phyloP scores from a whole-genome alignment of 148 eudicot species.

The Chenopodium album region DNA sequence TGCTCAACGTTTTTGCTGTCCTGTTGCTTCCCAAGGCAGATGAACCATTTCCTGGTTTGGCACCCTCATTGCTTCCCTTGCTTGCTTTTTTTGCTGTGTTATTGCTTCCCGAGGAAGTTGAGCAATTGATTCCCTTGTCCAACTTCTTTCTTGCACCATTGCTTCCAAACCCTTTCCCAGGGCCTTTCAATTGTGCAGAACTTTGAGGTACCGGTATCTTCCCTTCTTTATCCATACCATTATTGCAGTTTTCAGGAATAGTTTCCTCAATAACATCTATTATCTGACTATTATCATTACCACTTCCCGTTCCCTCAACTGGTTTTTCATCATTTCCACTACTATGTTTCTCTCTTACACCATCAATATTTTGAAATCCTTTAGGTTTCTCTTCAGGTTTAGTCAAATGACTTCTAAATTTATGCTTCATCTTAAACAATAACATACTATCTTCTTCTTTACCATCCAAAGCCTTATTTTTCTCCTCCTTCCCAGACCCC shows the following conservation, averaged over 20 bases:
- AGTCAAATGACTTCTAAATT: slow-evolving; percentile 39
- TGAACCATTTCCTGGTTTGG: slow-evolving; percentile 38
- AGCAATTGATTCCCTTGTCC: slow-evolving; percentile 17
- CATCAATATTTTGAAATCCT: slow-evolving; percentile 46
- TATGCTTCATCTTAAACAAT: slow-evolving; percentile 52
- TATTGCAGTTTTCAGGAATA: slow-evolving; percentile 11
- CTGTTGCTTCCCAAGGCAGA: slow-evolving; percentile 29
- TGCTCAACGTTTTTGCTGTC: slow-evolving; percentile 14
- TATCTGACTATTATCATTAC: slow-evolving; percentile 5
- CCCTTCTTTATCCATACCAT: slow-evolving; percentile 25
- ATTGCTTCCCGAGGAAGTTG: slow-evolving; percentile 26
- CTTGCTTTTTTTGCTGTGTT: slow-evolving; percentile 17
- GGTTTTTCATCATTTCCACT: slow-evolving; percentile 27
- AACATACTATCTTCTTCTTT: slow-evolving; percentile 33
- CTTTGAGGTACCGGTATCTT: slow-evolving; percentile 27
- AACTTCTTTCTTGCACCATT: slow-evolving; percentile 2
- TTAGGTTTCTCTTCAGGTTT: slow-evolving; percentile 49
- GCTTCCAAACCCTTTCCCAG: slow-evolving; percentile 25
- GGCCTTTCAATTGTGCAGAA: slow-evolving; percentile 14
- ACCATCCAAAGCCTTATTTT: slow-evolving; percentile 27
- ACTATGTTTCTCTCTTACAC: slow-evolving; percentile 16
- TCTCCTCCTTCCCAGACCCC: slow-evolving; percentile 25
- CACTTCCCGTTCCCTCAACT: slow-evolving; percentile 21
- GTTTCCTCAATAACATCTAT: slow-evolving; percentile 14
- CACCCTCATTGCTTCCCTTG: slow-evolving; percentile 20